phyloP scores from a whole-genome alignment of 2,329 filamentous ascomycete genomes.

The Sporothrix schenckii region DNA sequence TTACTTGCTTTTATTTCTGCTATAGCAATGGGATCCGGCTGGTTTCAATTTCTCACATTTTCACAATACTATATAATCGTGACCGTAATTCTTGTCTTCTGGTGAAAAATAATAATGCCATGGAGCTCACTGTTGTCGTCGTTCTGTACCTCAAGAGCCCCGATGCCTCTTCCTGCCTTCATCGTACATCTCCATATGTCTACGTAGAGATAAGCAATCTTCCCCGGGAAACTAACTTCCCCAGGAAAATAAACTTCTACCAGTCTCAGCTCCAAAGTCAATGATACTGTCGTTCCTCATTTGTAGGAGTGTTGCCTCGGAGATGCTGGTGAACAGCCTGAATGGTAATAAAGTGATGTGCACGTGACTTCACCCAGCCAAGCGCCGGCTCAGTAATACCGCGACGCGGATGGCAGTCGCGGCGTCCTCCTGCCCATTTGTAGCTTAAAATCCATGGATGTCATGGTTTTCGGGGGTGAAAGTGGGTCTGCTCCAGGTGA shows the following conservation, averaged over 20 bases:
- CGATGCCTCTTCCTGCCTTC: too few relatives aligned
- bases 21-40: slow-evolving; percentile 11
- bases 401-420: not conserved
- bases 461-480: not conserved
- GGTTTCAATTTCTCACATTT: not conserved
- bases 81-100: too few relatives aligned
- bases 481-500: slow-evolving; percentile 15
- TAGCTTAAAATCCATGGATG: slow-evolving; percentile 16
- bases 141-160: too few relatives aligned
- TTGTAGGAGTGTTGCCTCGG: slow-evolving; percentile 6
- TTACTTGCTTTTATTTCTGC: not conserved
- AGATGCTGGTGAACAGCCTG: slow-evolving; percentile 2
- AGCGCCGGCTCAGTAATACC: not conserved
- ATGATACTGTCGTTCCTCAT: not conserved
- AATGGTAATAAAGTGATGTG: not conserved
- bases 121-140: too few relatives aligned
- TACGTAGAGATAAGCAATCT: not conserved
- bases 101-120: too few relatives aligned
- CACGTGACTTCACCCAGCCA: not conserved
- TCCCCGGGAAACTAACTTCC: not conserved
- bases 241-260: not conserved
- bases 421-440: slow-evolving; percentile 13
- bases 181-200: not conserved
- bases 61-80: too few relatives aligned
- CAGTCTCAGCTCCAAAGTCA: not conserved